Evolutionary conservation across 768 basidiomycete species (phyloP).

Genomic region (Sarcomyxa edulis): DNA sequence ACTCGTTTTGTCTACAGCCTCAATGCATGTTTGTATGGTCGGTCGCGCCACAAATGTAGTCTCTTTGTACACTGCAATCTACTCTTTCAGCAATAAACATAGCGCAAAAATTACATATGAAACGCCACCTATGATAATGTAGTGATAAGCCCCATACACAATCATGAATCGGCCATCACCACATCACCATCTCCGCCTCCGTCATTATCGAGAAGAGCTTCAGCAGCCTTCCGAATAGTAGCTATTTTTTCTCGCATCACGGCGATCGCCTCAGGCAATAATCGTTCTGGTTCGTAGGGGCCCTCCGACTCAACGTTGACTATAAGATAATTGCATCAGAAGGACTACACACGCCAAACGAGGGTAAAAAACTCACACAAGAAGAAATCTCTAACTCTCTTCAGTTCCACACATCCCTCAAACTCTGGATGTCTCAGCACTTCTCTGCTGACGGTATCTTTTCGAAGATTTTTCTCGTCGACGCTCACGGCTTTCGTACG

Average conservation of each 20-base stretch:
- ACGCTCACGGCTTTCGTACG: conserved; percentile 56
- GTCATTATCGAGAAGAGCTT: conserved; percentile 44
- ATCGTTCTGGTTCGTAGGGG: conserved; percentile 77
- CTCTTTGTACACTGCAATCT: no score
- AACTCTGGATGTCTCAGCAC: conserved; percentile 92
- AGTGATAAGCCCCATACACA: neutral
- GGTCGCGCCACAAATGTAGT: no score
- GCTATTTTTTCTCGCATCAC: conserved; percentile 81
- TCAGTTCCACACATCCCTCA: conserved; percentile 73
- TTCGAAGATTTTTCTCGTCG: conserved; percentile 60
- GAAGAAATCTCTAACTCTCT: conserved; percentile 87
- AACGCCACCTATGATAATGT: no score
- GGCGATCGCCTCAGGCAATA: conserved; percentile 73
- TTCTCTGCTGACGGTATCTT: conserved; percentile 88
- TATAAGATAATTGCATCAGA: conserved; percentile 25
- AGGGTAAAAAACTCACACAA: conserved; percentile 57
- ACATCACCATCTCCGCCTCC: conserved; percentile 35
- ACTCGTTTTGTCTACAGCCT: no score
- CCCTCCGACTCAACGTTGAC: conserved; percentile 92
- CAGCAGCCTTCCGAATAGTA: conserved; percentile 51
- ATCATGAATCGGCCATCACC: conserved; percentile 42
- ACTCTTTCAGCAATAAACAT: no score
- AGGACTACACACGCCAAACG: neutral
- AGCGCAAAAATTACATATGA: no score
- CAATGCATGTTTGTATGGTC: no score